phyloP scores from a whole-genome alignment of 2,329 filamentous ascomycete species.

The Anthostomella pinea region DNA sequence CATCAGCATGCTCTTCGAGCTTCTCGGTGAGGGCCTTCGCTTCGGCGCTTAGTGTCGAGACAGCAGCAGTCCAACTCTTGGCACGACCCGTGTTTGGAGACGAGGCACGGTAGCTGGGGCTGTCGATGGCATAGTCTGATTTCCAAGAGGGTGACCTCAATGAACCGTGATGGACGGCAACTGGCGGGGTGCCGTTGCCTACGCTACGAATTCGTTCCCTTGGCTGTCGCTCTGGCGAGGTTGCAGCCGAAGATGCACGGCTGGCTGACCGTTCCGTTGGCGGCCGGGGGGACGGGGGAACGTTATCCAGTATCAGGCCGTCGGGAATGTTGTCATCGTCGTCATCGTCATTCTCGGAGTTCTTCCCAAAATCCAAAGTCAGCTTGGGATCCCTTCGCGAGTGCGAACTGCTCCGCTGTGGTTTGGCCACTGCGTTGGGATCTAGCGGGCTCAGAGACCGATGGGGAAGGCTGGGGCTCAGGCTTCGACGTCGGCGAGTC shows the following conservation, averaged over 20 bases:
- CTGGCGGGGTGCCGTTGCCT: conserved; percentile 62
- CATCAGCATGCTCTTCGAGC: conserved; percentile 72
- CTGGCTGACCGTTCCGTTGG: conserved; percentile 54
- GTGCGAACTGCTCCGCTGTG: conserved; percentile 69
- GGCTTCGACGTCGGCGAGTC: conserved; percentile 45
- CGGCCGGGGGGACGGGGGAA: conserved; percentile 74
- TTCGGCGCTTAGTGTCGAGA: conserved; percentile 68
- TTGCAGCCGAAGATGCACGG: conserved; percentile 49
- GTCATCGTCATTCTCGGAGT: conserved; percentile 73
- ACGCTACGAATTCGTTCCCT: conserved; percentile 54
- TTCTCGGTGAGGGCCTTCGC: conserved; percentile 74
- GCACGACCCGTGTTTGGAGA: conserved; percentile 54
- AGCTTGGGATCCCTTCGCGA: conserved; percentile 63
- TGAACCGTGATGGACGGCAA: conserved; percentile 58
- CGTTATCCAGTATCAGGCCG: conserved; percentile 75
- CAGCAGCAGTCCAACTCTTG: conserved; percentile 72
- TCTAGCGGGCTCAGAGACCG: conserved; percentile 43
- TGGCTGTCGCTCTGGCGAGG: conserved; percentile 50
- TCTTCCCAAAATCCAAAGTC: conserved; percentile 67
- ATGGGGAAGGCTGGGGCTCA: conserved; percentile 43
- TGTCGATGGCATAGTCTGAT: conserved; percentile 39
- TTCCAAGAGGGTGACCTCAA: conserved; percentile 57
- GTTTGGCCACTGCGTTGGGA: conserved; percentile 37
- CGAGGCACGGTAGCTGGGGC: conserved; percentile 31
- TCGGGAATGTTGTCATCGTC: conserved; percentile 78